A percentile compares a stretch with the other conserved stretches of the same genome.
Conservation (phyloP, 2,329 filamentous ascomycete genomes). For the Fusarium begoniae region DNA sequence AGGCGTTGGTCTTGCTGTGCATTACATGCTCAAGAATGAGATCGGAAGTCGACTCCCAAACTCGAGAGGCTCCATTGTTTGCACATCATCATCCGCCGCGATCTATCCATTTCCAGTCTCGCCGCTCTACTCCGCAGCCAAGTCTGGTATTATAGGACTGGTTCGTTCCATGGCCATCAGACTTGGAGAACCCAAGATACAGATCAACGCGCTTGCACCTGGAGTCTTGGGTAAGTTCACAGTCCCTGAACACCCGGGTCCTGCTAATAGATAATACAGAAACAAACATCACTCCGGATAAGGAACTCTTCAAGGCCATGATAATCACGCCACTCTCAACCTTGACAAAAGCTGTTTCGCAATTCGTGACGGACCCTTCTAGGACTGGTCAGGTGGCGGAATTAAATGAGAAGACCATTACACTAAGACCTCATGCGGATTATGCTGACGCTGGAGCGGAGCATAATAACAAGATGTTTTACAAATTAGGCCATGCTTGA, state of each 20-base stretch:
- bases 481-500: background rate
- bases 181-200: background rate
- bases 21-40: background rate
- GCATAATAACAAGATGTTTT: constrained; percentile 9
- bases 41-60: background rate
- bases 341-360: background rate
- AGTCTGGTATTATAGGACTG: background rate
- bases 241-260: rapidly evolving
- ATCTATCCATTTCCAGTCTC: background rate
- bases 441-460: background rate
- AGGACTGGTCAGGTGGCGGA: background rate
- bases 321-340: background rate
- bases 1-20: background rate
- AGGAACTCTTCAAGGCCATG: background rate
- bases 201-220: constrained; percentile 4
- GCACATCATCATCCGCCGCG: background rate
- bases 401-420: background rate
- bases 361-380: background rate
- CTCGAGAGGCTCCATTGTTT: background rate
- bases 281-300: background rate
- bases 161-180: background rate
- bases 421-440: background rate
- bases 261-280: background rate
- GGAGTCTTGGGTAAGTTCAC: background rate
- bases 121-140: background rate